A percentile compares a stretch with the other conserved stretches of the same genome.
These are phyloP conservation scores for Diddensiella caesifluorescens DNA, from an alignment of 805 yeast species.

Conservation along the genomic window DNA sequence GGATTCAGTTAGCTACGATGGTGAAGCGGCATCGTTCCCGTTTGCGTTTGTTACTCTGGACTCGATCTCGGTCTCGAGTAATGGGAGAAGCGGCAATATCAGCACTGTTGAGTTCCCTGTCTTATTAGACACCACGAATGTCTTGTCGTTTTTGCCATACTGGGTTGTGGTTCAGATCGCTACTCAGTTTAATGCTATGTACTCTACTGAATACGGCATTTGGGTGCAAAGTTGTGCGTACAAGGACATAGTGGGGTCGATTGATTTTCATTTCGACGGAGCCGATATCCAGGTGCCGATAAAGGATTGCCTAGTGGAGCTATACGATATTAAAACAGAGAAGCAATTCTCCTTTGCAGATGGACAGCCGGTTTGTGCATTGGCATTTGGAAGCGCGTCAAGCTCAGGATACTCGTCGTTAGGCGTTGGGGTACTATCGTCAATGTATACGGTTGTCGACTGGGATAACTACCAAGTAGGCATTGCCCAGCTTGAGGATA, in stretches of 20 bases:
- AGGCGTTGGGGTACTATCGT: slow-evolving; percentile 19
- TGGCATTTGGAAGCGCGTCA: slow-evolving; percentile 19
- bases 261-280: slow-evolving; percentile 18
- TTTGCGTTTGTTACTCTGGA: slow-evolving; percentile 17
- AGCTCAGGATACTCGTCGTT: slow-evolving; percentile 19
- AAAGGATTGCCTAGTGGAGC: slow-evolving; percentile 14
- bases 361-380: slow-evolving; percentile 21
- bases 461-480: slow-evolving; percentile 19
- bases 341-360: slow-evolving; percentile 13
- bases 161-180: slow-evolving; percentile 22
- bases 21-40: not conserved
- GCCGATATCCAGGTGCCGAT: slow-evolving; percentile 22
- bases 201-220: slow-evolving; percentile 13
- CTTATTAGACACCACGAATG: slow-evolving; percentile 19
- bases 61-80: slow-evolving; percentile 11
- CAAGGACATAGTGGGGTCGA: slow-evolving; percentile 17
- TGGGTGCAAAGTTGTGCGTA: slow-evolving; percentile 25
- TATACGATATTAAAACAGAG: slow-evolving; percentile 14
- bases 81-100: slow-evolving; percentile 5
- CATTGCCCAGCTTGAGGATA: slow-evolving; percentile 15
- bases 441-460: slow-evolving; percentile 23
- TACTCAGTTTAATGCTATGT: slow-evolving; percentile 23
- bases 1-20: not conserved
- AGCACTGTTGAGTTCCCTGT: slow-evolving; percentile 16
- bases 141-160: slow-evolving; percentile 23